A percentile compares a stretch with the other conserved stretches of the same genome.
These are phyloP conservation scores for Biscutella auriculata DNA, from an alignment of 441 rosid species.

Conservation along the genomic window DNA sequence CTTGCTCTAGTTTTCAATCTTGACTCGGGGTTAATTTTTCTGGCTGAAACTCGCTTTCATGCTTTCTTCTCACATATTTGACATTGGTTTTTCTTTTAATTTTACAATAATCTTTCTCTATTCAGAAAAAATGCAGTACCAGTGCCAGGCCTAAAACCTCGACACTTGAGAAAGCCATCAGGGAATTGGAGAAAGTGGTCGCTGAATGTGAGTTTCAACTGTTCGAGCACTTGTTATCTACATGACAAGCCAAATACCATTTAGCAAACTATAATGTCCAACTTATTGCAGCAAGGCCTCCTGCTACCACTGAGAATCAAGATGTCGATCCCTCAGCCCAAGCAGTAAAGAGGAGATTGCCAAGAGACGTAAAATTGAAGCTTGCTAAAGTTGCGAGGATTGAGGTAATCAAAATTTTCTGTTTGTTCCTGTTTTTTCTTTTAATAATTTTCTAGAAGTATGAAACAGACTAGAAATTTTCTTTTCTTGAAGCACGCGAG, in stretches of 20 bases:
- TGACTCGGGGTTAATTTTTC: neutral
- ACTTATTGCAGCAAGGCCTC: constrained; percentile 68
- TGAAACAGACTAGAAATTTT: neutral
- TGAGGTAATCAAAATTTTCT: constrained; percentile 40
- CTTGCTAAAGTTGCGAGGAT: constrained; percentile 89
- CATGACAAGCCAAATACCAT: neutral
- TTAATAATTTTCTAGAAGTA: neutral
- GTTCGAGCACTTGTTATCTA: neutral
- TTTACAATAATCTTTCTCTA: neutral
- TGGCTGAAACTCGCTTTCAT: neutral
- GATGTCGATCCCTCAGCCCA: constrained; percentile 70
- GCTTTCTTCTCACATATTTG: neutral
- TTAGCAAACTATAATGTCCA: constrained; percentile 10
- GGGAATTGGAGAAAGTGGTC: constrained; percentile 83
- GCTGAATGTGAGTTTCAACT: constrained; percentile 70
- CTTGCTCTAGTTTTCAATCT: constrained; percentile 8
- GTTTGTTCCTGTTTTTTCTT: neutral
- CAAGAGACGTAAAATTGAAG: constrained; percentile 72
- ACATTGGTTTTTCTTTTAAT: neutral
- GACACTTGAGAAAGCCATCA: constrained; percentile 74
- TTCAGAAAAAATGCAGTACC: constrained; percentile 11
- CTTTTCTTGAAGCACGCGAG: constrained; percentile 46
- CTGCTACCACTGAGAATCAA: constrained; percentile 54
- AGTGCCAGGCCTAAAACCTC: constrained; percentile 27
- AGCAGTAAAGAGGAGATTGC: constrained; percentile 83